Conservation (phyloP, 1,284 basidiomycete species). For the Rhizoctonia solani region DNA sequence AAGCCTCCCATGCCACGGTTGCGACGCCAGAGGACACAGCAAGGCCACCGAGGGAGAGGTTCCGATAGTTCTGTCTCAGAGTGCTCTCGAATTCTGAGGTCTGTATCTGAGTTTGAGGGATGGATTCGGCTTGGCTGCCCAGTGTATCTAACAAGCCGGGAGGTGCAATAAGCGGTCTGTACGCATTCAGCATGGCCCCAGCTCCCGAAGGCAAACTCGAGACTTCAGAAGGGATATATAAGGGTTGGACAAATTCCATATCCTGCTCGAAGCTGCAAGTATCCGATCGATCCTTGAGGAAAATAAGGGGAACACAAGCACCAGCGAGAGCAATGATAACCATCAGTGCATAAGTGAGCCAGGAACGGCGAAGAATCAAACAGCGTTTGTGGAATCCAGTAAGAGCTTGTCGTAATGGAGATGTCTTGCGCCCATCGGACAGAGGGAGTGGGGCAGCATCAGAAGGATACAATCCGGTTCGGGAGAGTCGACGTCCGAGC, state of each 20-base stretch:
- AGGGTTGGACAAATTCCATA: conserved; percentile 48
- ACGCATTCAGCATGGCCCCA: neutral
- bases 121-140: conserved; percentile 43
- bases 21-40: conserved; percentile 57
- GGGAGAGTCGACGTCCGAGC: neutral
- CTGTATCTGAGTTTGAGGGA: conserved; percentile 42
- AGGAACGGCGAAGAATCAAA: conserved; percentile 67
- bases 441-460: conserved; percentile 47
- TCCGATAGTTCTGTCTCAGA: conserved; percentile 54
- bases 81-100: conserved; percentile 57
- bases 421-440: conserved; percentile 56
- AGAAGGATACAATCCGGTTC: neutral
- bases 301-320: conserved; percentile 66
- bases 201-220: conserved; percentile 41
- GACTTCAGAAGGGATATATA: conserved; percentile 56
- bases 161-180: conserved; percentile 49
- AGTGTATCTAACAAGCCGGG: conserved; percentile 53
- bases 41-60: conserved; percentile 62
- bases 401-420: conserved; percentile 60
- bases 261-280: conserved; percentile 51
- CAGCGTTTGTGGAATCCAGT: conserved; percentile 75
- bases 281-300: conserved; percentile 56
- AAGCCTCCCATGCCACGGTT: conserved; percentile 67
- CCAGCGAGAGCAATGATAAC: conserved; percentile 66
- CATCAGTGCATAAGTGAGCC: conserved; percentile 65